These are phyloP conservation scores for Penicillium hesseltinei DNA, from an alignment of 2,329 filamentous ascomycete species.

Conservation along the genomic window DNA sequence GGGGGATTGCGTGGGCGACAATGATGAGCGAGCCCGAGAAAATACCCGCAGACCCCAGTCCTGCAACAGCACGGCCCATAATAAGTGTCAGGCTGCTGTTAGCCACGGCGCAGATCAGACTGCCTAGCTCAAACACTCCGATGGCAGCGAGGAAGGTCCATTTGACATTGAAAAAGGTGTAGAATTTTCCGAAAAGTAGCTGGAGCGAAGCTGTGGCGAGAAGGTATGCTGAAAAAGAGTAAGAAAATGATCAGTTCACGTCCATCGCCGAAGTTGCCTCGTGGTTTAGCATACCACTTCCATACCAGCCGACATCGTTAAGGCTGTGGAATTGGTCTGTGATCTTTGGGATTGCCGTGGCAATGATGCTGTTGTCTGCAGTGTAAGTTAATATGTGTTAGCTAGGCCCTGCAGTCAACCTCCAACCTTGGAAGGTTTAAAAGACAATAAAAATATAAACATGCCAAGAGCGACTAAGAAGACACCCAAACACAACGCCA, in stretches of 20 bases:
- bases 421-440: neutral
- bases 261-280: neutral
- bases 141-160: slow-evolving; percentile 33
- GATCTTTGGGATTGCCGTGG: slow-evolving; percentile 16
- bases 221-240: slow-evolving; percentile 31
- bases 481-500: neutral
- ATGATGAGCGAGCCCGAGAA: slow-evolving; percentile 28
- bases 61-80: slow-evolving; percentile 35
- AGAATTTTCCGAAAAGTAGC: slow-evolving; percentile 34
- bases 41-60: slow-evolving; percentile 35
- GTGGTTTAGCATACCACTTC: slow-evolving; percentile 34
- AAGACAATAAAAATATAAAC: neutral
- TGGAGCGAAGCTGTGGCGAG: slow-evolving; percentile 34
- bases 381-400: neutral
- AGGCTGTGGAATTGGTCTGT: slow-evolving; percentile 18
- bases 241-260: neutral
- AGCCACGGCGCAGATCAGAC: slow-evolving; percentile 36
- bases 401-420: neutral
- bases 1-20: slow-evolving; percentile 45
- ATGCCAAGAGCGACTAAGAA: slow-evolving; percentile 1
- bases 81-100: slow-evolving; percentile 34
- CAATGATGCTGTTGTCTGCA: slow-evolving; percentile 4
- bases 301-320: slow-evolving; percentile 64
- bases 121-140: slow-evolving; percentile 39
- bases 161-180: slow-evolving; percentile 36